A percentile compares a stretch with the other conserved stretches of the same genome.
Conservation (phyloP, 2,329 filamentous ascomycete genomes). For the Fusarium armeniacum region DNA sequence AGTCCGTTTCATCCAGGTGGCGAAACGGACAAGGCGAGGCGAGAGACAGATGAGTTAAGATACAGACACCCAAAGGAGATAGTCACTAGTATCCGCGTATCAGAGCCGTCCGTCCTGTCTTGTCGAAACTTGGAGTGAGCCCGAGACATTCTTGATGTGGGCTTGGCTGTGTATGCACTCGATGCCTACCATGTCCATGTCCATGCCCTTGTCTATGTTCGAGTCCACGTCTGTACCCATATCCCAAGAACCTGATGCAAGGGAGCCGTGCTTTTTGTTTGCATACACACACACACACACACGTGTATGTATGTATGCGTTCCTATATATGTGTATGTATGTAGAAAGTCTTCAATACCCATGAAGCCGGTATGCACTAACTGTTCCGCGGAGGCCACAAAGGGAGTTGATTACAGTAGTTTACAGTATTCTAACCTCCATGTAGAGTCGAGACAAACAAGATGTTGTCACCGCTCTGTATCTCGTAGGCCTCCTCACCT, state of each 20-base stretch:
- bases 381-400: slow-evolving; percentile 23
- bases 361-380: slow-evolving; percentile 27
- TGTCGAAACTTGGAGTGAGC: slow-evolving; percentile 31
- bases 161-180: slow-evolving; percentile 35
- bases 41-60: slow-evolving; percentile 27
- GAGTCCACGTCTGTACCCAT: neutral
- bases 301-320: slow-evolving; percentile 19
- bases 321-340: slow-evolving; percentile 20
- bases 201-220: slow-evolving; percentile 11
- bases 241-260: slow-evolving; percentile 43
- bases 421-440: slow-evolving; percentile 73
- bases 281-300: slow-evolving; percentile 14
- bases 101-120: slow-evolving; percentile 11
- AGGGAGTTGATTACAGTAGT: slow-evolving; percentile 18
- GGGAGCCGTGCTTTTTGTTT: slow-evolving; percentile 31
- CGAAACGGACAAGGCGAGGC: slow-evolving; percentile 29
- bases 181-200: slow-evolving; percentile 27
- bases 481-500: slow-evolving; percentile 89
- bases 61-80: slow-evolving; percentile 10
- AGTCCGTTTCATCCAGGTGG: slow-evolving; percentile 45
- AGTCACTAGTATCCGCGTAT: slow-evolving; percentile 29
- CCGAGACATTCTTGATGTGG: slow-evolving; percentile 38
- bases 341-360: slow-evolving; percentile 38
- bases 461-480: slow-evolving; percentile 87
- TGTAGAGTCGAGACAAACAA: slow-evolving; percentile 97